These are phyloP conservation scores for Physcomitrellopsis africana DNA, from an alignment of 225 moss, liverwort and hornwort genomes.

Conservation along the genomic window DNA sequence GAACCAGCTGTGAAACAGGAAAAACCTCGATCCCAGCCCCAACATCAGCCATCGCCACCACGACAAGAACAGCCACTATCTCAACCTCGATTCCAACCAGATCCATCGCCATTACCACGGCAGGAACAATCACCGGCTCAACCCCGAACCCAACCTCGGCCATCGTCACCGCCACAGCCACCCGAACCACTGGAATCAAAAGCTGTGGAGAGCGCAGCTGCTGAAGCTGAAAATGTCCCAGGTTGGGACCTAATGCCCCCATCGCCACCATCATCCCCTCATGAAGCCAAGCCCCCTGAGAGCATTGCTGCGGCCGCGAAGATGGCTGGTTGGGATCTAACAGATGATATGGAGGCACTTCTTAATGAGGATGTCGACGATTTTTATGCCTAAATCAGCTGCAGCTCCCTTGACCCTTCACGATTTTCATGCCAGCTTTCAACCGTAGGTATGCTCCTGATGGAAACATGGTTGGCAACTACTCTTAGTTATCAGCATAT, in stretches of 20 bases:
- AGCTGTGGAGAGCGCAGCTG: not conserved
- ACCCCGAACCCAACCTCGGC: slow-evolving; percentile 12
- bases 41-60: not conserved
- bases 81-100: not conserved
- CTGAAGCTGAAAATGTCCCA: slow-evolving; percentile 3
- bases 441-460: not conserved
- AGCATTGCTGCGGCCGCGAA: slow-evolving; percentile 42
- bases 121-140: not conserved
- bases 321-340: slow-evolving; percentile 52
- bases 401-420: not conserved
- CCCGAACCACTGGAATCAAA: slow-evolving; percentile 25
- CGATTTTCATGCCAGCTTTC: not conserved
- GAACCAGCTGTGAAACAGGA: not conserved
- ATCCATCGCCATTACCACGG: not conserved
- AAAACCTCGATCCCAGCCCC: not conserved
- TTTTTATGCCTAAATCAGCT: slow-evolving; percentile 41
- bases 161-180: slow-evolving; percentile 11
- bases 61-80: too few species aligned
- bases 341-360: slow-evolving; percentile 62
- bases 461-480: too few species aligned
- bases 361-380: slow-evolving; percentile 54
- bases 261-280: slow-evolving; percentile 34
- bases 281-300: slow-evolving; percentile 19
- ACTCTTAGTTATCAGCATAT: too few species aligned
- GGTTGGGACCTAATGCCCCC: slow-evolving; percentile 38